Base-by-base conservation (phyloP, 1,284 basidiomycete species). In the Volvariella volvacea region DNA sequence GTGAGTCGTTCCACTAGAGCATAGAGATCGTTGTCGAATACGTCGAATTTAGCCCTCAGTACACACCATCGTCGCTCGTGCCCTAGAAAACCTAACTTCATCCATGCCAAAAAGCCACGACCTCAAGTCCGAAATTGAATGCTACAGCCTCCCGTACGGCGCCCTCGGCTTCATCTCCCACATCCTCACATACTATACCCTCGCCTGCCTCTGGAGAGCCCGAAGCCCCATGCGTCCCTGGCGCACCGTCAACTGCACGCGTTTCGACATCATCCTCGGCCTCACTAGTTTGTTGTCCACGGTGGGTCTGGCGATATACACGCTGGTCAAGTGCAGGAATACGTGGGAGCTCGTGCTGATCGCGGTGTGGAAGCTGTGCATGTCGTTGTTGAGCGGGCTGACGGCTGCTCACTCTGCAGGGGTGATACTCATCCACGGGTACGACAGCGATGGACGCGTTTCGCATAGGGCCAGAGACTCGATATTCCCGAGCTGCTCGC, bases 281-380 rank as follows among this genome's bases (percentile, higher is more conserved):
- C 4, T 15, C n/a, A 7, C 19, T 16, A 15, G 34, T 15, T n/a
- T 36, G 6, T 7, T 36, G 8, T 6, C 19, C 6, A 7, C 34
- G 8, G 15, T n/a, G 4, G 34, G 6, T n/a, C 15, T 36, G 34
- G 34, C n/a, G 34, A 36, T 36, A n/a, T 34, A 32, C 31, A 43
- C 41, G 10, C 2, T 34, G 22, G 32, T 34, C 16, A 32, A 34
- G 22, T 43, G 41, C 30, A 32, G 31, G 21, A 43, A 43, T 34
- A 17, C 28, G n/a, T 43, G 41, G 41, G 31, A 43, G 21, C 34
- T 43, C 15, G n/a, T 43, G 22, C n/a, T 21, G 14, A 34, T 43
- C 31, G 41, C 41, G 3, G 41, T 43, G n/a, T 43, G 41, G 41
- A 43, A 43, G 19, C 9, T 43, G 32, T 38, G 28, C 41, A 43